Evolutionary conservation across 352 stramenopile species (phyloP).

Genomic region (Phytophthora megakarya): DNA sequence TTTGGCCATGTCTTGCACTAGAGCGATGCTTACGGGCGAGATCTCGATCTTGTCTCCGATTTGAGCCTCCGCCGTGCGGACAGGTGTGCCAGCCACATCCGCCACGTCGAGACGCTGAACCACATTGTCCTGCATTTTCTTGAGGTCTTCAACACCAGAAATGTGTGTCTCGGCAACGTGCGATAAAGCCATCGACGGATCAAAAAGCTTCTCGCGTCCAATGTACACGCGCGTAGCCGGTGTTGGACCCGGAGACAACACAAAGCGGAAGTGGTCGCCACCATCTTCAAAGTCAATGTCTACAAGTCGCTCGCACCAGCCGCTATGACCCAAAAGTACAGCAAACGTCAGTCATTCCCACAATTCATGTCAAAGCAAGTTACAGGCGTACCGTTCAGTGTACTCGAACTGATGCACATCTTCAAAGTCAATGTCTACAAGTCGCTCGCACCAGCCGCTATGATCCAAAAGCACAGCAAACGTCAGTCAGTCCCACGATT

Average conservation of each 20-base stretch:
- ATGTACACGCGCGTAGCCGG: constrained; percentile 91
- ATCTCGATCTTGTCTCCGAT: constrained; percentile 93
- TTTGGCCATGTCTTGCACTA: constrained; percentile 93
- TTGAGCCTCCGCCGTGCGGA: constrained; percentile 61
- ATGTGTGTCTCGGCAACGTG: constrained; percentile 33
- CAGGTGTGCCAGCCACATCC: constrained; percentile 39
- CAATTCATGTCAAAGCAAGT: neutral
- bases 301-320: constrained; percentile 95
- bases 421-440: constrained; percentile 92
- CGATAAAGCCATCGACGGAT: constrained; percentile 45
- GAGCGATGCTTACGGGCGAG: constrained; percentile 90
- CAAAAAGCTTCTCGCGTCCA: constrained; percentile 79
- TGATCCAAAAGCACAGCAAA: constrained; percentile 8
- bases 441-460: constrained; percentile 93
- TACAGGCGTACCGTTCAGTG: constrained; percentile 69
- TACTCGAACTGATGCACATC: constrained; percentile 96
- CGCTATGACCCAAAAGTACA: constrained; percentile 40
- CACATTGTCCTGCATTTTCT: constrained; percentile 31
- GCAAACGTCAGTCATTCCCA: constrained; percentile 3
- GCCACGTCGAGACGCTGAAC: constrained; percentile 59
- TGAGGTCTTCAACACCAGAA: constrained; percentile 33
- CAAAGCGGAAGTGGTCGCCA: constrained; percentile 92
- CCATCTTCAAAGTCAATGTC: constrained; percentile 88
- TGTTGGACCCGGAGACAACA: constrained; percentile 92
- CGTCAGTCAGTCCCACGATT: constrained; percentile 1